A percentile compares a stretch with the other conserved stretches of the same genome.
These are phyloP conservation scores for Tolypocladium ovalisporum DNA, from an alignment of 2,329 filamentous ascomycete genomes.

Conservation along the genomic window DNA sequence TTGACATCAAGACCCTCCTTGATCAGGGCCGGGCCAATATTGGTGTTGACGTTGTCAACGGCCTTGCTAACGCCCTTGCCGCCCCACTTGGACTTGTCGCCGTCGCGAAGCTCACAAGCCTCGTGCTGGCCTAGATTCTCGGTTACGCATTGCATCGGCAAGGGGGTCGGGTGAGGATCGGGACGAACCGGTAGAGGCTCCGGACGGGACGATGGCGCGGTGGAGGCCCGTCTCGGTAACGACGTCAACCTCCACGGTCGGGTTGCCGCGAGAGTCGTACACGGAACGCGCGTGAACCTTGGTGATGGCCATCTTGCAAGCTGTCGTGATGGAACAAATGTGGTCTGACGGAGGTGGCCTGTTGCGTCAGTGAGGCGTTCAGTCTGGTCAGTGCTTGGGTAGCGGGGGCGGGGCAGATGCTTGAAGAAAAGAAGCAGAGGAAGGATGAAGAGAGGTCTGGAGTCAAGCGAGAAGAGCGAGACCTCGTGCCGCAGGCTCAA, in stretches of 20 bases:
- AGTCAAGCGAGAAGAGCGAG: background rate
- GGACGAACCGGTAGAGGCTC: constrained; percentile 78
- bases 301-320: constrained; percentile 69
- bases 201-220: constrained; percentile 94
- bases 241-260: constrained; percentile 96
- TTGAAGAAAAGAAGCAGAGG: background rate
- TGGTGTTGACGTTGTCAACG: constrained; percentile 73
- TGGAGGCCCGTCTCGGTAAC: constrained; percentile 94
- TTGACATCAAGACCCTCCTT: constrained; percentile 75
- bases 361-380: background rate
- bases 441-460: constrained; percentile 3
- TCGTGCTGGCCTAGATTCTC: constrained; percentile 64
- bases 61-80: constrained; percentile 85
- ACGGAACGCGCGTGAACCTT: constrained; percentile 89
- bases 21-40: constrained; percentile 72
- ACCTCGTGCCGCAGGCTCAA: background rate
- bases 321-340: background rate
- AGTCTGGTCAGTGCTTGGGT: background rate
- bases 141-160: constrained; percentile 16
- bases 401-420: constrained; percentile 1
- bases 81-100: constrained; percentile 75
- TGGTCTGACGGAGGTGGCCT: background rate
- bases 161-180: constrained; percentile 11
- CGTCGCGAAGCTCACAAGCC: constrained; percentile 83
- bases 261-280: constrained; percentile 98